Conservation (phyloP, 192 early-diverging fungal species). For the Polychytrium aggregatum region DNA sequence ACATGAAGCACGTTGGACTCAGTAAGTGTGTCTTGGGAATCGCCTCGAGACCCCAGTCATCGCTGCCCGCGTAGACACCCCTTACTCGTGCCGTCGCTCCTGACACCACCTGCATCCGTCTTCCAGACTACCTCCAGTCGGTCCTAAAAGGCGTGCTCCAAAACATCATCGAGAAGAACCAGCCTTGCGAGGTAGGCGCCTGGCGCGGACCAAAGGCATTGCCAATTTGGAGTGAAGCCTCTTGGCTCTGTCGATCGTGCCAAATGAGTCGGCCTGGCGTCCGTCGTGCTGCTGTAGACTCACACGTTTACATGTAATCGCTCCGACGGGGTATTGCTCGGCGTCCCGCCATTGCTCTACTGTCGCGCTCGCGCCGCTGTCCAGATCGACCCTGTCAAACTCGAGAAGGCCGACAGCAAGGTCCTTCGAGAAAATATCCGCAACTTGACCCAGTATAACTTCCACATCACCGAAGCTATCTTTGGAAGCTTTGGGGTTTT, state of each 20-base stretch:
- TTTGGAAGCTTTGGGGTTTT: slow-evolving; percentile 9
- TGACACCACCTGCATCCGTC: too few species aligned
- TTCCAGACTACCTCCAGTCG: slow-evolving; percentile 4
- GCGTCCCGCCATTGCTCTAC: neutral
- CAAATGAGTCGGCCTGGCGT: too few species aligned
- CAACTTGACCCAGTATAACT: slow-evolving; percentile 2
- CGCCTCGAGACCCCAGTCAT: too few species aligned
- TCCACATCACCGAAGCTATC: slow-evolving; percentile 8
- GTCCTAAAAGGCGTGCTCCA: slow-evolving; percentile 10
- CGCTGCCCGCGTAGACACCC: too few species aligned
- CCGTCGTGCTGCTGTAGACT: neutral
- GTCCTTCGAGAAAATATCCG: slow-evolving; percentile 4
- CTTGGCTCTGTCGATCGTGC: neutral
- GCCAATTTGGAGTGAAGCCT: neutral
- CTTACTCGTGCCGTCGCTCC: too few species aligned
- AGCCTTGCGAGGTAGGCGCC: slow-evolving; percentile 9
- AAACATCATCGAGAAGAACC: slow-evolving; percentile 8
- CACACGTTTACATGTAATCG: neutral
- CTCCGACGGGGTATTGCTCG: neutral
- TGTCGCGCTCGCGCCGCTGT: neutral
- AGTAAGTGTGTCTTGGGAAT: too few species aligned
- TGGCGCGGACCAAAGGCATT: too few species aligned
- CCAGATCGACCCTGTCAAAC: slow-evolving; percentile 10
- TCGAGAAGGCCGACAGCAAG: slow-evolving; percentile 8
- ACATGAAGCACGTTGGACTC: slow-evolving; percentile 12